Base-by-base conservation (phyloP, 805 yeast species). In the Lachancea quebecensis region DNA sequence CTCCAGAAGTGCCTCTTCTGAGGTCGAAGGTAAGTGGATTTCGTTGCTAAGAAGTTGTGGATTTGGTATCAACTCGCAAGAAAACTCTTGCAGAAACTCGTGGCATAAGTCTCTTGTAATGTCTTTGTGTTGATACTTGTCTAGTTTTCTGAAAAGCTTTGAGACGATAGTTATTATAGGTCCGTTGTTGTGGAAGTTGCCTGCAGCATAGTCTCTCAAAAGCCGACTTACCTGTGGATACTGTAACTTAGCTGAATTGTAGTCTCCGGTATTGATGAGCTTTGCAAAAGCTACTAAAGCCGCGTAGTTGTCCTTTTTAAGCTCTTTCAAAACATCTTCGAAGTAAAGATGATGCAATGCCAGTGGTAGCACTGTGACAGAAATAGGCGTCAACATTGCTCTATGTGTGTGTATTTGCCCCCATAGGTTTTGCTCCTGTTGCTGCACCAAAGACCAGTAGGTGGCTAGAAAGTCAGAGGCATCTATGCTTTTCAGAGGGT, bases 191-290 rank as follows among this genome's bases (percentile, higher is more conserved):
- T 74, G 55, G 16, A 59, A 48, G 39, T 80, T 78, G 0, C 80
- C 82, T 6, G 78, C 75, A 2, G 77, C 71, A 57, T 77, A 82
- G 35, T 77, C 75, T 48, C 72, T 74, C 44, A 83, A 56, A 39
- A 82, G 50, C 16, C 64, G 66, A 11, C 81, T 55, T 3, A 76
- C 61, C 1, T 70, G 68, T 0, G 68, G 59, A 47, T 64, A 70
- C 8, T 48, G 21, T 0, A 35, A 29, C 1, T 31, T 32, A 1
- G 55, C 34, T 2, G 38, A 29, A 2, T 28, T 28, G 25, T 50
- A 43, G 2, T 54, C 42, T 0, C 35, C 27, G 9, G 47, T 34
- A 31, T 66, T 48, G 8, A 51, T 55, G 10, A 54, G 55, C 1
- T 48, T 31, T 2, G 62, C 53, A 36, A 74, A 57, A 7, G 45